phyloP scores from a whole-genome alignment of 352 stramenopile species.

The Globisporangium orthogonon region DNA sequence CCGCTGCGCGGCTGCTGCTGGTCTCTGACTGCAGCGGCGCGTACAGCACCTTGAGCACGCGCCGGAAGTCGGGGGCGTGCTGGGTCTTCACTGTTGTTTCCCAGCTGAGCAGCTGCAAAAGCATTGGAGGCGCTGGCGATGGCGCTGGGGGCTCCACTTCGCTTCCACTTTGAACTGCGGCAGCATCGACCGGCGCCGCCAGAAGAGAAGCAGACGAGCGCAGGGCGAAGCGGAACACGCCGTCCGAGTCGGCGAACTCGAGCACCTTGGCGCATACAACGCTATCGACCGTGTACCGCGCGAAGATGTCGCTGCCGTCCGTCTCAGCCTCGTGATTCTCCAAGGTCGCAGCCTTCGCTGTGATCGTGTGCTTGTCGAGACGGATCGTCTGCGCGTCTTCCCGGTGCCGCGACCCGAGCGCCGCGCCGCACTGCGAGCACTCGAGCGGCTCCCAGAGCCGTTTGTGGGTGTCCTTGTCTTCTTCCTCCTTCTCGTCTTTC shows the following conservation, averaged over 20 bases:
- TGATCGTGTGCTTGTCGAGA: slow-evolving; percentile 58
- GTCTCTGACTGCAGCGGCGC: too few species aligned
- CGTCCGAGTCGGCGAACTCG: slow-evolving; percentile 62
- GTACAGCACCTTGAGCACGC: slow-evolving; percentile 67
- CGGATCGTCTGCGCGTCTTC: slow-evolving; percentile 42
- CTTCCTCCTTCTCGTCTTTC: too few species aligned
- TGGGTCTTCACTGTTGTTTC: slow-evolving; percentile 49
- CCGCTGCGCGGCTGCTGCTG: slow-evolving; percentile 2
- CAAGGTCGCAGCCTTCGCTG: too few species aligned
- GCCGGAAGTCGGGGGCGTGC: slow-evolving; percentile 22
- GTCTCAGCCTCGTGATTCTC: too few species aligned
- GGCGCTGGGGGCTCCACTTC: too few species aligned
- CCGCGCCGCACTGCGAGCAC: slow-evolving; percentile 33
- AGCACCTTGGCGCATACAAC: slow-evolving; percentile 60
- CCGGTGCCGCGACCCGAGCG: slow-evolving; percentile 28
- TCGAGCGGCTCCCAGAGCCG: slow-evolving; percentile 28
- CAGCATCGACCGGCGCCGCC: slow-evolving; percentile 2
- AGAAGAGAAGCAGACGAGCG: not conserved
- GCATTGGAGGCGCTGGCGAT: too few species aligned
- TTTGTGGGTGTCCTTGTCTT: too few species aligned
- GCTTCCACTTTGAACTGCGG: too few species aligned
- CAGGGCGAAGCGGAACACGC: slow-evolving; percentile 62
- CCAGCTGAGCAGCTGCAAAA: slow-evolving; percentile 65
- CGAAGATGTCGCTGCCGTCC: slow-evolving; percentile 58
- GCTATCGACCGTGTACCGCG: slow-evolving; percentile 67